A percentile compares a stretch with the other conserved stretches of the same genome.
phyloP scores from a whole-genome alignment of 202 grass and related monocot species.

The Cymbopogon flexuosus region DNA sequence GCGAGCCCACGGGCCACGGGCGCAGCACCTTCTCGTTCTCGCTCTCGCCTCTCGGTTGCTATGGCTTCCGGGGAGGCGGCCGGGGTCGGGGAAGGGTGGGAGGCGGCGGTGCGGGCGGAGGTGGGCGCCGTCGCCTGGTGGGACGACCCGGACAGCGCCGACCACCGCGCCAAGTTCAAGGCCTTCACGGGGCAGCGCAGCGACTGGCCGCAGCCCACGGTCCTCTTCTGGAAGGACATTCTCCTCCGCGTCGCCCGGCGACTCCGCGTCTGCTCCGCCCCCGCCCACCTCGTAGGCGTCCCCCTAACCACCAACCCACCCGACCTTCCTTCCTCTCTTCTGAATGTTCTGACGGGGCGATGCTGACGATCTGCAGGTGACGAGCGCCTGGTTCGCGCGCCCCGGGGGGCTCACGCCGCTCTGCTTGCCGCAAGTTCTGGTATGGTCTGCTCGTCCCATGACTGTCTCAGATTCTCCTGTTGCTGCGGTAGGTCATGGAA shows the following conservation, averaged over 20 bases:
- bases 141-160: slow-evolving; percentile 48
- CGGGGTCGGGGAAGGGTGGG: slow-evolving; percentile 24
- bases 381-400: slow-evolving; percentile 47
- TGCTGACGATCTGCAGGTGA: slow-evolving; percentile 41
- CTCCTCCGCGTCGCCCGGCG: slow-evolving; percentile 47
- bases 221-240: slow-evolving; percentile 73
- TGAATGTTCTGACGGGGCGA: neutral
- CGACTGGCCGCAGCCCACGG: slow-evolving; percentile 63
- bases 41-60: neutral
- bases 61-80: slow-evolving; percentile 19
- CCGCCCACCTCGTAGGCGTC: slow-evolving; percentile 40
- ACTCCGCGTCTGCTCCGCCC: slow-evolving; percentile 50
- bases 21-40: too few species aligned
- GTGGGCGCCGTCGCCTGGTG: slow-evolving; percentile 41
- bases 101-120: slow-evolving; percentile 53
- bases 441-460: neutral
- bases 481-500: neutral
- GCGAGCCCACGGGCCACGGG: too few species aligned
- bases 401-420: slow-evolving; percentile 52
- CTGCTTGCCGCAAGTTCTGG: slow-evolving; percentile 67
- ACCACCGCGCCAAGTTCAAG: slow-evolving; percentile 67
- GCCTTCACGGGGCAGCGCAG: slow-evolving; percentile 80
- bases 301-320: neutral
- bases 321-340: neutral
- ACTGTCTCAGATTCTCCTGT: neutral